These are phyloP conservation scores for Macroventuria anomochaeta DNA, from an alignment of 2,329 filamentous ascomycete genomes.

Conservation along the genomic window DNA sequence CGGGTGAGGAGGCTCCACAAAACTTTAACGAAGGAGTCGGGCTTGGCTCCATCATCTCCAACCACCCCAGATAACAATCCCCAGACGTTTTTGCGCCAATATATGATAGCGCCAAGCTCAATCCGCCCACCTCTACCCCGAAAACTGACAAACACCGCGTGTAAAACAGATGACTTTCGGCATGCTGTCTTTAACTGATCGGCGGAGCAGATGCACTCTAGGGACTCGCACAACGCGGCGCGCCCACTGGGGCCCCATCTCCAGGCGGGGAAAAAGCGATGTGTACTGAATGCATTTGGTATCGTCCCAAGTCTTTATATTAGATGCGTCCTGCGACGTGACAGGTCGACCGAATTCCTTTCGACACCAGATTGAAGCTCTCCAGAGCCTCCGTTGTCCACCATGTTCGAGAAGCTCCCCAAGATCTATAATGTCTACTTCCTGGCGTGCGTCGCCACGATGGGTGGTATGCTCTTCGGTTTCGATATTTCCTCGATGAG, in stretches of 20 bases:
- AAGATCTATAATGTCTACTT: constrained; percentile 64
- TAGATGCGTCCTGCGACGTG: neutral
- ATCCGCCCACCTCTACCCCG: neutral
- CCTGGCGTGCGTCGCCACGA: constrained; percentile 59
- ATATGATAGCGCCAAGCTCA: constrained; percentile 1
- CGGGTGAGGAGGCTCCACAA: constrained; percentile 4
- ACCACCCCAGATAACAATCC: constrained; percentile 2
- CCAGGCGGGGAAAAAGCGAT: constrained; percentile 10
- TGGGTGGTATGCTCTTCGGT: constrained; percentile 62
- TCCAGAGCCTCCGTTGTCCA: constrained; percentile 12
- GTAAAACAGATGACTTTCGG: neutral
- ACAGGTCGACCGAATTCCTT: constrained; percentile 7
- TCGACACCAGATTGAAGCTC: constrained; percentile 8
- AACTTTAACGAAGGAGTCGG: too few relatives aligned
- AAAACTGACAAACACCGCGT: neutral
- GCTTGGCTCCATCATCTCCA: neutral
- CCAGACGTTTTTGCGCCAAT: constrained; percentile 11
- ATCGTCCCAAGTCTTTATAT: constrained; percentile 3
- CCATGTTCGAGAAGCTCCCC: constrained; percentile 49
- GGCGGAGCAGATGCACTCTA: neutral
- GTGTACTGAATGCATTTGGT: neutral
- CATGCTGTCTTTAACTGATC: constrained; percentile 4
- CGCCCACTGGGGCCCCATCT: neutral
- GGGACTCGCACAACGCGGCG: neutral
- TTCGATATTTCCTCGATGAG: constrained; percentile 65